Conservation (phyloP, 2,329 filamentous ascomycete species). For the Aspergillus piperis region DNA sequence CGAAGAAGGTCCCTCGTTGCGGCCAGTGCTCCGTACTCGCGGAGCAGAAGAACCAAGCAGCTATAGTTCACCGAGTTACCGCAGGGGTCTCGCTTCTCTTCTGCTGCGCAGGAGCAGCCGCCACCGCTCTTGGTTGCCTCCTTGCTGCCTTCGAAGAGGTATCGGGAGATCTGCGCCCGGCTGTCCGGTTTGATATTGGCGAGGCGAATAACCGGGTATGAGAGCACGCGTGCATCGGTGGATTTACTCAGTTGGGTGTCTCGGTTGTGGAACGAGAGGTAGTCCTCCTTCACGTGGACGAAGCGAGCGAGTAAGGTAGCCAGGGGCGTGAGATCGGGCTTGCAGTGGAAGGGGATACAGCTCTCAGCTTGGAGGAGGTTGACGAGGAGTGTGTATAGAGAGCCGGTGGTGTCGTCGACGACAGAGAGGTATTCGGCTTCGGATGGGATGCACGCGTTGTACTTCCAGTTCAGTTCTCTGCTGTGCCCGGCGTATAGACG, state of each 20-base stretch:
- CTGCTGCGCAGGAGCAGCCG: neutral
- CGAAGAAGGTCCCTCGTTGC: neutral
- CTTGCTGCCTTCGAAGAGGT: neutral
- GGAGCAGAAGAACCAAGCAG: neutral
- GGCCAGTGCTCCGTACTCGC: neutral
- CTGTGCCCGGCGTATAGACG: conserved; percentile 1
- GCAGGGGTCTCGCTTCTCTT: neutral
- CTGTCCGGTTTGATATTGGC: neutral
- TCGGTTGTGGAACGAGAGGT: neutral
- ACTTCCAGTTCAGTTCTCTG: neutral
- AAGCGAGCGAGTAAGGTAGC: neutral
- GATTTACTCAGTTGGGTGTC: neutral
- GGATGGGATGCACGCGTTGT: neutral
- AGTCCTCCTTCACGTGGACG: neutral
- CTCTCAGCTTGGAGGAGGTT: neutral
- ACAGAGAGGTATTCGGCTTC: neutral
- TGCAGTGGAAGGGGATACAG: neutral
- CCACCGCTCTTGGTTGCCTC: neutral
- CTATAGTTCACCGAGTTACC: neutral
- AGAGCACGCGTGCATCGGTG: neutral
- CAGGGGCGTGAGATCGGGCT: neutral
- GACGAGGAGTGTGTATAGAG: neutral
- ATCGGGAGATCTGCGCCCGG: neutral
- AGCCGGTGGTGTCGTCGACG: conserved; percentile 1
- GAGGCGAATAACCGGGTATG: neutral